Evolutionary conservation across 179 eudicot species (phyloP), one percentile per base, ranked within the genome.

Genomic region (Gypsophila paniculata): DNA sequence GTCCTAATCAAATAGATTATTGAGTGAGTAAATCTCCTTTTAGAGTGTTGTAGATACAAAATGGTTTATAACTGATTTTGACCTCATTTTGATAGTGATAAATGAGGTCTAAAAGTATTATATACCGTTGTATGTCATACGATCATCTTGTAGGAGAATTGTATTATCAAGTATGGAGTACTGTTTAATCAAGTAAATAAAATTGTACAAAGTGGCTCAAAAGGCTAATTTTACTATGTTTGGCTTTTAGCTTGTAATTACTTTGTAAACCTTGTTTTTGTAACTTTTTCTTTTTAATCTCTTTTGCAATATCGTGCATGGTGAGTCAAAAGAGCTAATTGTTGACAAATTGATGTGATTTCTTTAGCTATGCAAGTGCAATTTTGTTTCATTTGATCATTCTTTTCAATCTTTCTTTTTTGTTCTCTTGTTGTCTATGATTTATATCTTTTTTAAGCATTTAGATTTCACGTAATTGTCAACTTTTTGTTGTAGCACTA

Each of bases 241-340:
- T 61, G 44, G 44, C 21, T 61, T 32, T 32, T 22, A n/a, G n/a
- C n/a, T n/a, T n/a, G n/a, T n/a, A n/a, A 10, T 36, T 36, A 36
- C 42, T 7, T 36, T 36, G 3, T 36, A 7, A 2, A 36, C 42
- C 64, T 60, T 44, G 49, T 44, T 36, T 3, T 36, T 3, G 42
- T 36, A 36, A 3, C 42, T 36, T 36, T 36, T 36, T 36, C 42
- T 44, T 9, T 44, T 44, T 12, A 8, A 46, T 46, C 52, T 46
- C 3, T 9, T 46, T 46, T 10, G 52, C 17, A 22, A 8, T 36
- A 54, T 23, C 76, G 48, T 69, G 49, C 57, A 46, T 68, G 80
- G 73, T 72, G 80, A 72, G 76, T 77, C 80, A 73, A 77, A 77
- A 77, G 80, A 44, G 72, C 38, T 29, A 48, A 7, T 72, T 77